A percentile compares a stretch with the other conserved stretches of the same genome.
Evolutionary conservation across 495 filamentous ascomycete species (phyloP).

Genomic region (Letharia columbiana): DNA sequence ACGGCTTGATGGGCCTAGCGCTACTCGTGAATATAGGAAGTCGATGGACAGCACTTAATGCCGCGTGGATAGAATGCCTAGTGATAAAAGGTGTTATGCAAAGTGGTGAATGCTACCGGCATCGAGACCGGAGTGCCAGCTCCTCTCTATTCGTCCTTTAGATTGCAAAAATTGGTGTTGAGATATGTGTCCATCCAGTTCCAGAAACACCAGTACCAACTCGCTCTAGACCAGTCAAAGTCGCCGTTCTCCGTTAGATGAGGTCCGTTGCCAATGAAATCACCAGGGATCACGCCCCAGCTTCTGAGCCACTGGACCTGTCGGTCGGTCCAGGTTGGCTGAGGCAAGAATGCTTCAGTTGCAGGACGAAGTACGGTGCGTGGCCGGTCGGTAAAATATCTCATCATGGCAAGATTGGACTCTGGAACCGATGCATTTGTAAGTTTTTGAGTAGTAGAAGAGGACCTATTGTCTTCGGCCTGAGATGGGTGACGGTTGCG

Average conservation of each 20-base stretch:
- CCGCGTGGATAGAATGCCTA: not conserved
- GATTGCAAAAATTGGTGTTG: slow-evolving; percentile 43
- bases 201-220: slow-evolving; percentile 65
- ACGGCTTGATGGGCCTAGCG: not conserved
- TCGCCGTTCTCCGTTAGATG: slow-evolving; percentile 69
- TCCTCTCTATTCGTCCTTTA: slow-evolving; percentile 36
- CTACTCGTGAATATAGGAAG: not conserved
- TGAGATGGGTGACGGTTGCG: slow-evolving; percentile 21
- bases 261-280: slow-evolving; percentile 71
- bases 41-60: not conserved
- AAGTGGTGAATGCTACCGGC: not conserved
- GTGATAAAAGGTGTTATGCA: not conserved
- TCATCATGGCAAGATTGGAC: slow-evolving; percentile 38
- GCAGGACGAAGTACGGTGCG: slow-evolving; percentile 44
- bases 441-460: slow-evolving; percentile 11
- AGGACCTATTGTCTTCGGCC: slow-evolving; percentile 11
- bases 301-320: slow-evolving; percentile 53
- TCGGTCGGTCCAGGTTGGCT: slow-evolving; percentile 51
- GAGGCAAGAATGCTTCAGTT: slow-evolving; percentile 55
- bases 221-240: slow-evolving; percentile 68
- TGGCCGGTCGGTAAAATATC: slow-evolving; percentile 43
- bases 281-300: slow-evolving; percentile 61
- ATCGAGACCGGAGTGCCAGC: not conserved
- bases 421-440: slow-evolving; percentile 31
- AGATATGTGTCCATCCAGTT: slow-evolving; percentile 40